Conservation (phyloP, 2,329 filamentous ascomycete genomes). For the Neonectria sp. region DNA sequence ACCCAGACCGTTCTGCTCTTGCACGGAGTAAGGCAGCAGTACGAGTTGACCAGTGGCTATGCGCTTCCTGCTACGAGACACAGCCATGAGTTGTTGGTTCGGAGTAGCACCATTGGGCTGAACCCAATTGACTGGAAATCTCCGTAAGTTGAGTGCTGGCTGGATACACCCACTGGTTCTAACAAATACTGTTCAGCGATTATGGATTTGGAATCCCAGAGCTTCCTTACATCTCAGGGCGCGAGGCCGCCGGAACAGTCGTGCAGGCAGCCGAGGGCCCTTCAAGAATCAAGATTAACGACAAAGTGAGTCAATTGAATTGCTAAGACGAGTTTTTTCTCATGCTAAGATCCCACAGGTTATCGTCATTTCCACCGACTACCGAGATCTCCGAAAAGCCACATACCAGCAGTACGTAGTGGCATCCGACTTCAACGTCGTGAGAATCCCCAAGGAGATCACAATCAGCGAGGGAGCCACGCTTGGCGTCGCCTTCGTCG, state of each 20-base stretch:
- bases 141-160: constrained; percentile 65
- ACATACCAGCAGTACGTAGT: constrained; percentile 80
- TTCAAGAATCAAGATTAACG: constrained; percentile 69
- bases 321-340: not conserved
- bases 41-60: constrained; percentile 61
- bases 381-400: constrained; percentile 79
- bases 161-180: not conserved
- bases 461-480: constrained; percentile 71
- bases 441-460: constrained; percentile 70
- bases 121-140: constrained; percentile 86
- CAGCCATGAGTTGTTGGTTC: constrained; percentile 71
- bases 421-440: constrained; percentile 75
- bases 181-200: constrained; percentile 62
- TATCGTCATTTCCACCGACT: constrained; percentile 81
- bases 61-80: constrained; percentile 58
- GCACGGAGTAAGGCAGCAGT: constrained; percentile 65
- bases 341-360: constrained; percentile 55
- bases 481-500: constrained; percentile 80
- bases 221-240: constrained; percentile 78
- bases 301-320: constrained; percentile 58
- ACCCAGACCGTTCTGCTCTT: constrained; percentile 66
- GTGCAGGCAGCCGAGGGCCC: constrained; percentile 57
- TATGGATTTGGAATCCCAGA: constrained; percentile 79
- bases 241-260: constrained; percentile 78
- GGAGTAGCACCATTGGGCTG: constrained; percentile 75